Evolutionary conservation across 257 asterid genomes (phyloP).

Genomic region (Datura wrightii): DNA sequence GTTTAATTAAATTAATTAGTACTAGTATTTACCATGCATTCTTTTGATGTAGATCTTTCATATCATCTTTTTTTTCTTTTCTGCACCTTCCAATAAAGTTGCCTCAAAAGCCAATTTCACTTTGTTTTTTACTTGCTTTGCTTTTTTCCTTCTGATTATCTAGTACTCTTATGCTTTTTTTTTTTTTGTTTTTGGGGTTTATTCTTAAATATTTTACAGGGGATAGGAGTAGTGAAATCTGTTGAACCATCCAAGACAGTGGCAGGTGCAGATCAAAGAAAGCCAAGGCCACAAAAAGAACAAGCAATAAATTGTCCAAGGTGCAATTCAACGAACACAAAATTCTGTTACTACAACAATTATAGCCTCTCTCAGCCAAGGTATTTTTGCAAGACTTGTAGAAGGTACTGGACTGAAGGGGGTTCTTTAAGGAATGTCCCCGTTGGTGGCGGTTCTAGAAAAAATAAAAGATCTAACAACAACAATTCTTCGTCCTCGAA

Average conservation of each 20-base stretch:
- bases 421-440: constrained; percentile 84
- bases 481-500: constrained; percentile 31
- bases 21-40: not conserved
- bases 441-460: constrained; percentile 89
- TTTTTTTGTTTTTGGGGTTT: too few relatives aligned
- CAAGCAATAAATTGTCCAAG: constrained; percentile 80
- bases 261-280: constrained; percentile 42
- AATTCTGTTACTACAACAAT: constrained; percentile 88
- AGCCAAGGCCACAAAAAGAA: constrained; percentile 72
- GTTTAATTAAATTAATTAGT: not conserved
- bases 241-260: constrained; percentile 44
- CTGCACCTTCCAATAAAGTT: constrained; percentile 49
- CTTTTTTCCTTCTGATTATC: not conserved
- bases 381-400: constrained; percentile 83
- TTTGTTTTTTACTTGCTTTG: constrained; percentile 39
- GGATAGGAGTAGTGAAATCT: constrained; percentile 34
- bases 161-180: too few relatives aligned
- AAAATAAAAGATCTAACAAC: constrained; percentile 54
- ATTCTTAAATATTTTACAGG: constrained; percentile 12
- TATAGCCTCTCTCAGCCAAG: constrained; percentile 87
- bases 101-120: constrained; percentile 32
- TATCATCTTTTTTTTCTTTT: constrained; percentile 35
- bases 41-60: constrained; percentile 34
- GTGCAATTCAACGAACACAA: constrained; percentile 82
- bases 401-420: constrained; percentile 92